Base-by-base conservation (phyloP, 306 rosid genomes). In the Abrus precatorius region DNA sequence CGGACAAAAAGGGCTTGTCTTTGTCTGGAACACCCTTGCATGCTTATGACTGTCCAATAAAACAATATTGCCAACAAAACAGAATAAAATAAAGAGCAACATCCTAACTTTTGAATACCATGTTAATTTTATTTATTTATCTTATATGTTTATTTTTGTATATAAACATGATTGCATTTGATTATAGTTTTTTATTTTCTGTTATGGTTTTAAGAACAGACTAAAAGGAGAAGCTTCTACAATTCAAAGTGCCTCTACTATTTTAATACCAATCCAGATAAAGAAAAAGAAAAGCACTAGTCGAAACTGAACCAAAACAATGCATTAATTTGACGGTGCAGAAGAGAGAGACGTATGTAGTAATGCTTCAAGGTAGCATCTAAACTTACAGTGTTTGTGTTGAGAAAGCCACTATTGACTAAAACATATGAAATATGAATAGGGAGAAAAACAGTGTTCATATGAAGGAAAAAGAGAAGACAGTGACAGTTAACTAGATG, bases 401-500 rank as follows among this genome's bases (percentile, higher is more conserved):
- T 4, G 44, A 7, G 36, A 32, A 62, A 14, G 3, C 1, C 7
- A 32, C 12, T 12, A 43, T 12, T 27, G 1, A 9, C 44, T 1
- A 12, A 29, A 29, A 28, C 9, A 48, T 2, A 9, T 0, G n/a
- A 2, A 44, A 7, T 44, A 44, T 5, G 9, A 44, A 44, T 20
- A 33, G 20, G 67, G 3, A 10, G 2, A 13, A 62, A 38, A 50
- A 52, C 29, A 27, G 7, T 54, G 34, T 3, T 38, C 5, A 44
- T 44, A 44, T 8, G 48, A 48, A 10, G 20, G 28, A 68, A 68
- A 69, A 3, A 56, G 41, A 69, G 1, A 70, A 38, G 63, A 79
- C 63, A 36, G 50, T 4, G 83, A 79, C 71, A 47, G 77, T 56
- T 69, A 79, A 79, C 83, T 20, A 79, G 61, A 60, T 59, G 72